Conservation (phyloP, 345 rosid genomes). For the Rhizophora apiculata region DNA sequence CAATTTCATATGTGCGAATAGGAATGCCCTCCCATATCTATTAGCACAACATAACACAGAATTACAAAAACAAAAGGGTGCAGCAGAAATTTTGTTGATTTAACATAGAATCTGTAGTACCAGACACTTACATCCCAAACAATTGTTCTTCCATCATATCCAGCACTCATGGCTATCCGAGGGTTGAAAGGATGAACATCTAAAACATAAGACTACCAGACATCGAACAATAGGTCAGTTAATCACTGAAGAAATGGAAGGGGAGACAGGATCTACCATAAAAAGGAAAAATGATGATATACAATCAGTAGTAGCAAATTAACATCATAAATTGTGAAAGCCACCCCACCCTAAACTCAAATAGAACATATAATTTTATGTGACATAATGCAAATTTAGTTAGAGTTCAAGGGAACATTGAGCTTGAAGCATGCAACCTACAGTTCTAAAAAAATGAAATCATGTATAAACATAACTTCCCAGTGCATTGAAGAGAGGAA, state of each 20-base stretch:
- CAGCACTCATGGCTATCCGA: conserved; percentile 99
- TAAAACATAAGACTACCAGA: conserved; percentile 89
- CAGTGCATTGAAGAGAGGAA: too few relatives aligned
- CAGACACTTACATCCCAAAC: conserved; percentile 94
- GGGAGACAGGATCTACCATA: conserved; percentile 5
- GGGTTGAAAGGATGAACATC: conserved; percentile 99
- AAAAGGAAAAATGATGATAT: conserved; percentile 4
- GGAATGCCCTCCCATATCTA: conserved; percentile 99
- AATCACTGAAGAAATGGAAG: conserved; percentile 21
- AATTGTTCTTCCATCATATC: conserved; percentile 92
- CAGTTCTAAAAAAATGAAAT: not conserved
- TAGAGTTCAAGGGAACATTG: not conserved
- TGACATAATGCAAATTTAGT: conserved; percentile 1
- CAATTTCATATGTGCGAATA: conserved; percentile 75
- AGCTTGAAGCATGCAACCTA: conserved; percentile 1
- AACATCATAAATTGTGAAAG: not conserved
- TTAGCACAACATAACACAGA: conserved; percentile 1
- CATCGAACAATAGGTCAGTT: conserved; percentile 21
- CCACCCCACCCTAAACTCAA: conserved; percentile 4
- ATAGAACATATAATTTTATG: conserved; percentile 2
- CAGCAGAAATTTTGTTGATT: not conserved
- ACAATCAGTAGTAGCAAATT: not conserved
- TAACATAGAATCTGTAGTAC: conserved; percentile 11
- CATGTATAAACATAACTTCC: not conserved
- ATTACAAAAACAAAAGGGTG: not conserved